Conservation (phyloP, 306 rosid genomes). For the Trifolium subterraneum region DNA sequence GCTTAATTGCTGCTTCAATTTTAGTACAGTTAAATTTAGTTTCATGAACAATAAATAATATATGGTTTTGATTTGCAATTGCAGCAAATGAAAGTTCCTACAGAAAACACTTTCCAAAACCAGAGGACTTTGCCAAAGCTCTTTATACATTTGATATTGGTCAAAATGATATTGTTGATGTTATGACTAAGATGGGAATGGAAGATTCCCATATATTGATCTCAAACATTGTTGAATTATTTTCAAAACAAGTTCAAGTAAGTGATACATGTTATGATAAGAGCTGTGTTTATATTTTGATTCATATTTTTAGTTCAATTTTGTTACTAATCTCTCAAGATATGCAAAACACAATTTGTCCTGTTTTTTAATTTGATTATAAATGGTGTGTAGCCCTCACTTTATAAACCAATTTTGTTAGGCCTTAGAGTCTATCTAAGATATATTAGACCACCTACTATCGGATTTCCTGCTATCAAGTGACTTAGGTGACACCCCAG, state of each 20-base stretch:
- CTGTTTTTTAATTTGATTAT: too few species aligned
- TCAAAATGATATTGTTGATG: slow-evolving; percentile 77
- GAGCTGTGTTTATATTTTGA: neutral
- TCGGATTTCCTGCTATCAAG: neutral
- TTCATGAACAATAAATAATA: too few species aligned
- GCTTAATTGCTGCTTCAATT: neutral
- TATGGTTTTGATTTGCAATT: neutral
- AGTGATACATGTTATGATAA: slow-evolving; percentile 4
- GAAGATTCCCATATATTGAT: slow-evolving; percentile 45
- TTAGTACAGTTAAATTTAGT: neutral
- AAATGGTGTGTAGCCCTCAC: too few species aligned
- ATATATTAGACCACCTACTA: too few species aligned
- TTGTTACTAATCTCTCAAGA: neutral
- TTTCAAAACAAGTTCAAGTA: slow-evolving; percentile 60
- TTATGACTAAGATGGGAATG: slow-evolving; percentile 44
- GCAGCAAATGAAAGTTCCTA: slow-evolving; percentile 44
- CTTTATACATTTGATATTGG: slow-evolving; percentile 80
- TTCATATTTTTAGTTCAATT: neutral
- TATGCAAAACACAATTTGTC: too few species aligned
- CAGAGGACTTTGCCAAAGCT: slow-evolving; percentile 73
- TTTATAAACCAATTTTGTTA: too few species aligned
- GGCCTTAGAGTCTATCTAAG: too few species aligned
- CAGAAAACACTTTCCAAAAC: slow-evolving; percentile 51
- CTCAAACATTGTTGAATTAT: slow-evolving; percentile 56
- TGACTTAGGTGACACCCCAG: too few species aligned